Conservation (phyloP, 148 eudicot species). For the Vaccinium darrowii region DNA sequence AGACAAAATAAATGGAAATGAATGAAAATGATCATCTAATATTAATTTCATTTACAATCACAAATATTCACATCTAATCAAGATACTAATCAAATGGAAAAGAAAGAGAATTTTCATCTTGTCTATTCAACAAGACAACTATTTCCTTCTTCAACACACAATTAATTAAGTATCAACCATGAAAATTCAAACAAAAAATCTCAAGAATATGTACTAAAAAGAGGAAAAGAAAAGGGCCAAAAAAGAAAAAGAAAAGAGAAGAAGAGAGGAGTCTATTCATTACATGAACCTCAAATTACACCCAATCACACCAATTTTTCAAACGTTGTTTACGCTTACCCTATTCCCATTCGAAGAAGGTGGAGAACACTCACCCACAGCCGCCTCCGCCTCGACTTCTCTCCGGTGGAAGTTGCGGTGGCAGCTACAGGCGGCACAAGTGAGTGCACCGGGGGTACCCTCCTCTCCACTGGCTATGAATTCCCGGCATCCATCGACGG, state of each 20-base stretch:
- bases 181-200: not conserved
- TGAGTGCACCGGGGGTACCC: conserved; percentile 39
- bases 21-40: not conserved
- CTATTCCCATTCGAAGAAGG: conserved; percentile 9
- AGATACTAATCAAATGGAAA: not conserved
- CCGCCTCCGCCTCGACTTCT: conserved; percentile 41
- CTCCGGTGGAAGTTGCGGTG: conserved; percentile 86
- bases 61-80: not conserved
- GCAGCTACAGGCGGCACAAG: conserved; percentile 87
- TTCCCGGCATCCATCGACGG: conserved; percentile 84
- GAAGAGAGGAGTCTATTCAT: not conserved
- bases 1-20: not conserved
- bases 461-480: conserved; percentile 74
- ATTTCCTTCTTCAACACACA: not conserved
- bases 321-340: not conserved
- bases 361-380: conserved; percentile 23
- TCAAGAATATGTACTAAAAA: not conserved
- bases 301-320: not conserved
- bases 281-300: conserved; percentile 6
- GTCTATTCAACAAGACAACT: not conserved
- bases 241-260: too few species aligned
- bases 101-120: conserved; percentile 1
- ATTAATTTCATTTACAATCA: not conserved
- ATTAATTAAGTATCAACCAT: not conserved
- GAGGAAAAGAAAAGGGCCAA: not conserved